These are phyloP conservation scores for Xanthoconium purpureum DNA, from an alignment of 768 basidiomycete species.

Conservation along the genomic window DNA sequence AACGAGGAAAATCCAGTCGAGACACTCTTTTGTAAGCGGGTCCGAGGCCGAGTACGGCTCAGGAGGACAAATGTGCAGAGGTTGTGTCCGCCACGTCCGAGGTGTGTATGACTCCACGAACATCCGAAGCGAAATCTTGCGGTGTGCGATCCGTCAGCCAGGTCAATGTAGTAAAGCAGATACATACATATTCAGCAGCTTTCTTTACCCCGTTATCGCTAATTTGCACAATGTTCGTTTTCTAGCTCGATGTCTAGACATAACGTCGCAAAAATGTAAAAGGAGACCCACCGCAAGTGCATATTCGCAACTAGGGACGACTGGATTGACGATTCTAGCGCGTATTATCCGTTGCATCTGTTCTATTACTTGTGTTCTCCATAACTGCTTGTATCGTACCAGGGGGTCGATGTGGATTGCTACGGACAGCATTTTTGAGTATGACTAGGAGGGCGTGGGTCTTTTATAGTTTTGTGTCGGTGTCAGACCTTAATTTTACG, in stretches of 20 bases:
- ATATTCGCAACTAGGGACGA: conserved; percentile 53
- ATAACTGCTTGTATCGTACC: not conserved
- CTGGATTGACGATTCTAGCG: conserved; percentile 47
- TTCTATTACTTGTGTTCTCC: not conserved
- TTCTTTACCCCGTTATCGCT: conserved; percentile 56
- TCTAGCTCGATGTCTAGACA: conserved; percentile 36
- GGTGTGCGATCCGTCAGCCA: conserved; percentile 2
- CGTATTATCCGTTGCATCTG: not conserved
- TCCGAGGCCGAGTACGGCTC: conserved; percentile 56
- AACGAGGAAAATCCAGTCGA: conserved; percentile 89
- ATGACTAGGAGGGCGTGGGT: not conserved
- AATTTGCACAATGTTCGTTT: conserved; percentile 57
- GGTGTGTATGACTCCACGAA: conserved; percentile 67
- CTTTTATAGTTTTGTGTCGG: not conserved
- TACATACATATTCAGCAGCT: conserved; percentile 63
- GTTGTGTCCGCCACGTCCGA: conserved; percentile 68
- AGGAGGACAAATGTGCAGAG: conserved; percentile 69
- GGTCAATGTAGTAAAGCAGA: conserved; percentile 5
- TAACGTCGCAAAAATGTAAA: not conserved
- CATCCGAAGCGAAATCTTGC: conserved; percentile 61
- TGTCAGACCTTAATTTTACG: not conserved
- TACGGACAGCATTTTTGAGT: conserved; percentile 16
- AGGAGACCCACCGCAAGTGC: conserved; percentile 49
- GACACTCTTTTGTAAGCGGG: conserved; percentile 51
- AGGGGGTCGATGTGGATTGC: conserved; percentile 5